Evolutionary conservation across 306 rosid genomes (phyloP), one percentile per base, ranked within the genome.

Genomic region (Alnus rubra): DNA sequence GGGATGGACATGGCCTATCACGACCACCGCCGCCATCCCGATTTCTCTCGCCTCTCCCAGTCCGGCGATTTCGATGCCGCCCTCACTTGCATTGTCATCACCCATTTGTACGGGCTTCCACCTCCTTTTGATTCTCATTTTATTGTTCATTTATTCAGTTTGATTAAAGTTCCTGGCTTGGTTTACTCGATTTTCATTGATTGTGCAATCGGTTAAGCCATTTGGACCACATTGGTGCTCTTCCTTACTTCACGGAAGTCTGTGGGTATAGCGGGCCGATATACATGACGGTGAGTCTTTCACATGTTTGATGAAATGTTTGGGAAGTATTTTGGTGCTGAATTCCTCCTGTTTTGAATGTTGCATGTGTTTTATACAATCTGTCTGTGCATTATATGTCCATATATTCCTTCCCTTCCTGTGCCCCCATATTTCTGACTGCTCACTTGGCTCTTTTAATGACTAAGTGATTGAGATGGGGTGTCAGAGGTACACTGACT

Each of bases 241-340:
- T 94, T 19, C 92, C 90, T 76, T 94, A 89, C 82, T 92, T 94
- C 92, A 91, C 98, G 0, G 89, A 94, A 86, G 97, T 94, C 74
- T 94, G 97, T 42, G 97, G 98, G 15, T 92, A 89, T 67, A 14
- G 44, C 1, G 98, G 98, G 39, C 97, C 98, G 5, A 72, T 94
- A 86, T 94, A 94, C 82, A 94, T 94, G 98, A 94, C 98, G 80
- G 98, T 94, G 81, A 77, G 81, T 77, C 71, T 75, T 3, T 60
- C 54, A 78, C 4, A 39, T 86, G 85, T 74, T 88, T 73, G 89
- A 73, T 78, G 73, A 79, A 90, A 87, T 86, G 86, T 60, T 72
- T 80, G 37, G 30, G 4, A 12, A 49, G 11, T 49, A 3, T 49
- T 49, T 42, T 18, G 23, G 49, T 3, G 28, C 58, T 63, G 10